Percentiles rank a stretch among this genome's conserved stretches.
These are phyloP conservation scores for Dictyostelium purpureum DNA, from an alignment of 78 protist genomes.

Conservation along the genomic window DNA sequence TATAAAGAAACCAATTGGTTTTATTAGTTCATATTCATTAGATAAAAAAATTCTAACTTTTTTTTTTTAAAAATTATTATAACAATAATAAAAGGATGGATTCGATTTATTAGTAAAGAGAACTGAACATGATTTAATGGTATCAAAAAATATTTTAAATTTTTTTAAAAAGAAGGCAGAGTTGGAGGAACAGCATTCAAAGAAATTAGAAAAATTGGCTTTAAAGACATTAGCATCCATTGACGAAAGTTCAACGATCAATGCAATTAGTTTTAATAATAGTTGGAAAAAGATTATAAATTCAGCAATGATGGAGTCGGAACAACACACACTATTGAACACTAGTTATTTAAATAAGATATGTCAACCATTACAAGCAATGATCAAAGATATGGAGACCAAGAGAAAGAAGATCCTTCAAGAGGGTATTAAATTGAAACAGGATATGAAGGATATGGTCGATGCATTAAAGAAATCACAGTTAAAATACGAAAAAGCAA, in stretches of 20 bases:
- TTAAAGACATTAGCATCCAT: neutral
- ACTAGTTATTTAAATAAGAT: slow-evolving; percentile 9
- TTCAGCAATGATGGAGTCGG: neutral
- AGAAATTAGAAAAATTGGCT: slow-evolving; percentile 55
- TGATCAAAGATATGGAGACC: slow-evolving; percentile 58
- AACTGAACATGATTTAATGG: slow-evolving; percentile 50
- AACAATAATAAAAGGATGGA: slow-evolving; percentile 30
- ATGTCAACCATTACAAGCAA: slow-evolving; percentile 54
- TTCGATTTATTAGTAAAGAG: slow-evolving; percentile 62
- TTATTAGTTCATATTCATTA: neutral
- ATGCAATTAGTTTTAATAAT: neutral
- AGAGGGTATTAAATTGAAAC: slow-evolving; percentile 36
- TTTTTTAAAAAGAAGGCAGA: slow-evolving; percentile 69
- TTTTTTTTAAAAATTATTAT: neutral
- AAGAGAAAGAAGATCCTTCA: slow-evolving; percentile 47
- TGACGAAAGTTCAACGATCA: neutral
- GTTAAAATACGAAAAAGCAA: slow-evolving; percentile 48
- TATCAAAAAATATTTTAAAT: slow-evolving; percentile 24
- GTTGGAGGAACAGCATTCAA: slow-evolving; percentile 62
- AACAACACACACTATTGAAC: slow-evolving; percentile 25
- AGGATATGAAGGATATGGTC: slow-evolving; percentile 60
- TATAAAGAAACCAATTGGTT: neutral
- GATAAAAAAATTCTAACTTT: neutral
- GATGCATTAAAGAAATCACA: slow-evolving; percentile 63
- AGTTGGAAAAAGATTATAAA: slow-evolving; percentile 45